phyloP scores from a whole-genome alignment of 208 protist genomes.

The Acanthamoeba culbertsoni region DNA sequence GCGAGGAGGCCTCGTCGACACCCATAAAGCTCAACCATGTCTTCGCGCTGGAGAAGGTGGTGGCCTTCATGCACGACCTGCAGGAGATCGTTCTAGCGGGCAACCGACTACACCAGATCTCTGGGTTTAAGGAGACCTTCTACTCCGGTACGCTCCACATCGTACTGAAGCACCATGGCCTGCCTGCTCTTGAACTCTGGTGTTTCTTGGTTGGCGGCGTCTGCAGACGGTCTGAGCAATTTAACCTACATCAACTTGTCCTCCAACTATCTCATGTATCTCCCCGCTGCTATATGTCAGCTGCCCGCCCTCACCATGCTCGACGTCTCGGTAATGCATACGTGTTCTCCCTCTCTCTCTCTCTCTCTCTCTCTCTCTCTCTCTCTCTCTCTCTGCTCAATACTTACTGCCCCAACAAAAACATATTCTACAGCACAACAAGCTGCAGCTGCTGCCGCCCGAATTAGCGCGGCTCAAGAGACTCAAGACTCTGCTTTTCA shows the following conservation, averaged over 20 bases:
- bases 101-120: not conserved
- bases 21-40: not conserved
- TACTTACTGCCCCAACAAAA: too few species aligned
- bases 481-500: not conserved
- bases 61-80: not conserved
- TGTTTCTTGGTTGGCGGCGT: not conserved
- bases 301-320: constrained; percentile 1
- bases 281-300: not conserved
- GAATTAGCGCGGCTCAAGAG: not conserved
- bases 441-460: not conserved
- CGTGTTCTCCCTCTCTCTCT: not conserved
- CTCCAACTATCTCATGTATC: not conserved
- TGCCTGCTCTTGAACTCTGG: too few species aligned
- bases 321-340: not conserved
- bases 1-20: not conserved
- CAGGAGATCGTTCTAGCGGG: not conserved
- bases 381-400: not conserved
- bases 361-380: not conserved
- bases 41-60: not conserved
- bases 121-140: constrained; percentile 23
- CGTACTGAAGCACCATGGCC: not conserved
- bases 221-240: not conserved
- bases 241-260: constrained; percentile 30
- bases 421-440: constrained; percentile 35
- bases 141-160: not conserved